A percentile compares a stretch with the other conserved stretches of the same genome.
phyloP scores from a whole-genome alignment of 2,329 filamentous ascomycete species.

The Ophiostoma australiae region DNA sequence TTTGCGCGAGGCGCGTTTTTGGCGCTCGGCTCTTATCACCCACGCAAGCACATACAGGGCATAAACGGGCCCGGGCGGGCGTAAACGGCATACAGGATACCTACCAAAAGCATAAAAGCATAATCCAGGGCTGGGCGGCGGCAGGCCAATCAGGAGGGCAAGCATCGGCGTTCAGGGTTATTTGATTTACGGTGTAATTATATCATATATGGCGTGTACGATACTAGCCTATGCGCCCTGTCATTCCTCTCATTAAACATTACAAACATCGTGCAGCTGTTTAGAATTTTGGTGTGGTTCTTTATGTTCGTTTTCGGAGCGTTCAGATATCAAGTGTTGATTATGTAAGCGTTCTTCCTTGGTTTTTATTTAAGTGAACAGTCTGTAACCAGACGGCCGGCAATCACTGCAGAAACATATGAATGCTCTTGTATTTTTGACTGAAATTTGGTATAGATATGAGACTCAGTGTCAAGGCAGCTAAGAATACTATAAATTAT shows the following conservation, averaged over 20 bases:
- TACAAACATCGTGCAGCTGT: background rate
- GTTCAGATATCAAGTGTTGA: no score
- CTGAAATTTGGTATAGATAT: no score
- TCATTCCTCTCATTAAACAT: background rate
- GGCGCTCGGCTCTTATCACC: background rate
- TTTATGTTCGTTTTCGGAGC: no score
- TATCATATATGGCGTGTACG: background rate
- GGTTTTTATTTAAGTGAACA: no score
- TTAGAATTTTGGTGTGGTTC: background rate
- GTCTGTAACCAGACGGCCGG: no score
- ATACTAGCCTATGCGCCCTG: background rate
- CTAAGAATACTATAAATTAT: no score
- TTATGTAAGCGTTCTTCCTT: no score
- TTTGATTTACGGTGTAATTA: conserved; percentile 11
- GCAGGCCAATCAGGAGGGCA: conserved; percentile 2
- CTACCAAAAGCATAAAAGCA: background rate
- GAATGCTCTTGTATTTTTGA: background rate
- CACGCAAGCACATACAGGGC: background rate
- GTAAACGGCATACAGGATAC: background rate
- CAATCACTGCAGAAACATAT: background rate
- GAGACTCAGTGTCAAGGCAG: no score
- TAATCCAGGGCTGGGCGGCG: background rate
- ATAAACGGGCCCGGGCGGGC: background rate
- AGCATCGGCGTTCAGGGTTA: background rate
- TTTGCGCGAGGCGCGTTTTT: background rate